A percentile compares a stretch with the other conserved stretches of the same genome.
These are phyloP conservation scores for Prosopis cineraria DNA, from an alignment of 306 rosid species.

Conservation along the genomic window DNA sequence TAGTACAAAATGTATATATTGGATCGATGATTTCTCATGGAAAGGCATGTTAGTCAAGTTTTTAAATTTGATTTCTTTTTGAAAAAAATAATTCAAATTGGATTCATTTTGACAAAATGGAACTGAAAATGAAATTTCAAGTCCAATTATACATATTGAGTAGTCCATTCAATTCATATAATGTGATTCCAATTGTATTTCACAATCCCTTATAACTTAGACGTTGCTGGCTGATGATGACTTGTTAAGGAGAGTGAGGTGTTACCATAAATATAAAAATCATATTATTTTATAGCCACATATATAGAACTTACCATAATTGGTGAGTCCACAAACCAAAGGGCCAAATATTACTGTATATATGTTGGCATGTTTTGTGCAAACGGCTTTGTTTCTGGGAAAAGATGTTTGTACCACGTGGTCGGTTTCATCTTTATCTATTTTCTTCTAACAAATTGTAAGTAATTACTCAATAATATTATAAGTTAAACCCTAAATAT, in stretches of 20 bases:
- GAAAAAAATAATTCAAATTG: neutral
- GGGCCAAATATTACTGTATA: neutral
- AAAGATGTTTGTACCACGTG: neutral
- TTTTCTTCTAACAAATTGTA: neutral
- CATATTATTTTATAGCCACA: neutral
- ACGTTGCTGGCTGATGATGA: neutral
- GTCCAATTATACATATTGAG: neutral
- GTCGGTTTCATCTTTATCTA: neutral
- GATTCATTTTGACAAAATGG: neutral
- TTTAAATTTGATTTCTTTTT: too few relatives aligned
- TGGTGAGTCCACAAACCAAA: constrained; percentile 9
- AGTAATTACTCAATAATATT: too few relatives aligned
- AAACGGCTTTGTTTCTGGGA: neutral
- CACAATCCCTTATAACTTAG: neutral
- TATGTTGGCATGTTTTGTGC: neutral
- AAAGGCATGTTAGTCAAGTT: neutral
- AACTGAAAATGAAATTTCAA: neutral
- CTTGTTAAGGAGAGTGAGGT: neutral
- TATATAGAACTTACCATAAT: neutral
- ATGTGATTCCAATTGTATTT: neutral
- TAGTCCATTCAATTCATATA: neutral
- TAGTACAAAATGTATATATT: too few relatives aligned
- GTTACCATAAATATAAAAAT: neutral
- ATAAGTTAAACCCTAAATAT: too few relatives aligned
- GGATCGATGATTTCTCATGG: too few relatives aligned